phyloP scores from a whole-genome alignment of 164 flowering plant genomes.

The Platanus orientalis region DNA sequence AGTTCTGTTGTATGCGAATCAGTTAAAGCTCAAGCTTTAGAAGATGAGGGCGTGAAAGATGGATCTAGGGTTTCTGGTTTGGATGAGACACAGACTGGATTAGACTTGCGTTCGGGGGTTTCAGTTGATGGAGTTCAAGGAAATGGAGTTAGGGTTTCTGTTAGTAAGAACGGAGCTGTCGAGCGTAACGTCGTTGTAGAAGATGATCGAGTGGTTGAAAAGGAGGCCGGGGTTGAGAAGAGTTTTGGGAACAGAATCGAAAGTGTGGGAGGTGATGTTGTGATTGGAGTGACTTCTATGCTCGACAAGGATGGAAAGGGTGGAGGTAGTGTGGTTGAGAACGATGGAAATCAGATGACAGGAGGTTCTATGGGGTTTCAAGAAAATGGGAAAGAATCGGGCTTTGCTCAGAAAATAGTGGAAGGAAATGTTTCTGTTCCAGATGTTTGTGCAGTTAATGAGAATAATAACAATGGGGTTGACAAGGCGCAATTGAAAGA shows the following conservation, averaged over 20 bases:
- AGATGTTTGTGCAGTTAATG: background rate
- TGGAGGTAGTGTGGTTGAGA: background rate
- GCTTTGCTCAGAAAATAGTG: background rate
- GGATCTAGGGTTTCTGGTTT: slow-evolving; percentile 1
- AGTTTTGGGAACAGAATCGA: background rate
- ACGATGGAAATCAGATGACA: background rate
- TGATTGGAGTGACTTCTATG: background rate
- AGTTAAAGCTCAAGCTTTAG: slow-evolving; percentile 11
- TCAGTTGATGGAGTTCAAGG: slow-evolving; percentile 11
- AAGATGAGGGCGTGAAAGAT: slow-evolving; percentile 6
- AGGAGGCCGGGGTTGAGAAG: too few relatives aligned
- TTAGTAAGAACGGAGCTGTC: slow-evolving; percentile 3
- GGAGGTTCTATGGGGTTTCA: background rate
- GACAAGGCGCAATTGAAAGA: background rate
- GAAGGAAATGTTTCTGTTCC: background rate
- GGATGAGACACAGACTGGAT: background rate
- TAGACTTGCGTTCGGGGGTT: slow-evolving; percentile 5
- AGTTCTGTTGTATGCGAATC: background rate
- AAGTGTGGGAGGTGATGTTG: background rate
- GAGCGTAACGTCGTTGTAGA: background rate
- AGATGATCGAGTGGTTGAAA: slow-evolving; percentile 6
- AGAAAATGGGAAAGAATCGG: slow-evolving; percentile 7
- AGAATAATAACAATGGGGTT: background rate
- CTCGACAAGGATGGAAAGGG: background rate
- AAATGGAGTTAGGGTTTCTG: slow-evolving; percentile 22